Evolutionary conservation across 345 rosid genomes (phyloP), one percentile per base, ranked within the genome.

Genomic region (Eucalyptus brandiana): DNA sequence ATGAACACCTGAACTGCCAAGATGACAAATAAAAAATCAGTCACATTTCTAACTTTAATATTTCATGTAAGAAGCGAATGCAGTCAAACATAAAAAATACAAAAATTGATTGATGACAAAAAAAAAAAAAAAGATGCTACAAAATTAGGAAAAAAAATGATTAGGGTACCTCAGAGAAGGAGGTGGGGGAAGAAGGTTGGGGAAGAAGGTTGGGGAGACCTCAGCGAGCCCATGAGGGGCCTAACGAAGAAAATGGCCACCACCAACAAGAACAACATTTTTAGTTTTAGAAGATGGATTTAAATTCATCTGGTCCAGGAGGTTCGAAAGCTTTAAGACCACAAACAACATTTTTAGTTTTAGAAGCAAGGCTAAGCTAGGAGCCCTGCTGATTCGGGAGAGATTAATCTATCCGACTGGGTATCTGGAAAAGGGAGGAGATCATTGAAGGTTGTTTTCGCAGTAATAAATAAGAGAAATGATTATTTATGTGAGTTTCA

Each of bases 111-210:
- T 65, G 34, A 65, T 30, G 72, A 30, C 69, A 50, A 62, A 62
- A 62, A 28, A 62, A 60, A 28, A 60, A 10, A 5, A 54, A 58
- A 58, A 58, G 15, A 60, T 60, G n/a, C 67, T 58, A 58, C n/a
- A 58, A 12, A 58, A 58, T 12, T 58, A 58, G 30, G 30, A 60
- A 62, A 28, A 13, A 60, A 60, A 60, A 60, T 28, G 8, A 28
- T 23, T 23, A 42, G 51, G 40, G 32, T 87, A 94, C 97, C 95
- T 98, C 99, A 1, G 99, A 98, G 87, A 97, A 94, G 45, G 99
- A 98, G 49, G 94, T 97, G 90, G 96, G 98, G 86, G 95, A 98
- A 98, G 47, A 94, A 89, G 40, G 99, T 96, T 28, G 99, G 98
- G 37, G 99, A 94, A 97, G 47, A 94, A 89, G 40, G 99, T 96